Percentiles rank a stretch among this genome's conserved stretches.
phyloP scores from a whole-genome alignment of 805 yeast genomes.

The Clavispora carvajalis region DNA sequence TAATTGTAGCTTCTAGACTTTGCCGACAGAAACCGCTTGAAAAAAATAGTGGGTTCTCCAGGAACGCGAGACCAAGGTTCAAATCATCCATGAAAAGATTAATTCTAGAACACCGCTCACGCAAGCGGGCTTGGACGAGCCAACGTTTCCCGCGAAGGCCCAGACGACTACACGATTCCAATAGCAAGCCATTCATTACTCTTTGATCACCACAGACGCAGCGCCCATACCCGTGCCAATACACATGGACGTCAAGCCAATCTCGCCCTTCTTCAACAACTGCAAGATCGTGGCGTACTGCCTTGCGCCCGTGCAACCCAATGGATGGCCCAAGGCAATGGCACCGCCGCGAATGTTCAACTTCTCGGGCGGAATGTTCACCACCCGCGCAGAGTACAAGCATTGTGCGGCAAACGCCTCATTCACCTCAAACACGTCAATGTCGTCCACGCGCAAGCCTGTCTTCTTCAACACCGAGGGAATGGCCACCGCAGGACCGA shows the following conservation, averaged over 20 bases:
- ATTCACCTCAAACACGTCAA: conserved; percentile 79
- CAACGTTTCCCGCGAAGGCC: too few species aligned
- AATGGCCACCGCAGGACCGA: conserved; percentile 95
- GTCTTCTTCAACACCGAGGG: conserved; percentile 68
- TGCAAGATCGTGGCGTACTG: conserved; percentile 85
- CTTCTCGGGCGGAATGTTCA: conserved; percentile 56
- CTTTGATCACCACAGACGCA: conserved; percentile 79
- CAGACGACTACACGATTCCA: too few species aligned
- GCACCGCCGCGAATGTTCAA: conserved; percentile 86
- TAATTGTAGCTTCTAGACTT: too few species aligned
- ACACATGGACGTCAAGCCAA: conserved; percentile 95
- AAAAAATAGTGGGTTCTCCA: too few species aligned
- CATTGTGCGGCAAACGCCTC: conserved; percentile 98
- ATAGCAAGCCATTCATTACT: conserved; percentile 35
- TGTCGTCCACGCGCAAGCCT: conserved; percentile 58
- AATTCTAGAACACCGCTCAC: too few species aligned
- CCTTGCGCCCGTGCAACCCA: conserved; percentile 66
- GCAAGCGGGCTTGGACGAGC: too few species aligned
- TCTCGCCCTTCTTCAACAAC: conserved; percentile 71
- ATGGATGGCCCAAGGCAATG: conserved; percentile 92
- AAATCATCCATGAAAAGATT: too few species aligned
- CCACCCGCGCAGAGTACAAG: conserved; percentile 61
- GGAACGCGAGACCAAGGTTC: too few species aligned
- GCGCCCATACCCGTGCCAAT: conserved; percentile 99
- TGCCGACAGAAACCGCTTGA: too few species aligned